phyloP scores from a whole-genome alignment of 352 stramenopile genomes.

The Phytopythium delawarense region DNA sequence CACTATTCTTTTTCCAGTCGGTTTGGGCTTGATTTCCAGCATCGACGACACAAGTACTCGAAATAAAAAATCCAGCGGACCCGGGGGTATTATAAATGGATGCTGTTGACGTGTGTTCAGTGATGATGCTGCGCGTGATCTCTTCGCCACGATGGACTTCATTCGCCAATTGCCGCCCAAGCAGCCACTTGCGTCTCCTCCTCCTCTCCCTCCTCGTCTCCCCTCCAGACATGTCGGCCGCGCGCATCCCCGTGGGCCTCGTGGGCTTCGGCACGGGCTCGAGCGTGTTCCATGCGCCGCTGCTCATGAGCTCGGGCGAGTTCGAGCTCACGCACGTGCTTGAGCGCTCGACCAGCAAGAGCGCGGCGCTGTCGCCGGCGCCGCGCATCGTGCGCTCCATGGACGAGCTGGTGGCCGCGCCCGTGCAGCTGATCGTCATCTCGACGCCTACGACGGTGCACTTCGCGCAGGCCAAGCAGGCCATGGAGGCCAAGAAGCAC shows the following conservation, averaged over 20 bases:
- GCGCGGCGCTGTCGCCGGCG: conserved; percentile 31
- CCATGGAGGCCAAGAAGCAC: conserved; percentile 65
- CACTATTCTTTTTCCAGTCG: no score
- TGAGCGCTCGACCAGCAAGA: conserved; percentile 68
- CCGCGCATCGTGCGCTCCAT: conserved; percentile 69
- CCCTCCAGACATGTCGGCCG: not conserved
- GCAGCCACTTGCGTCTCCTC: not conserved
- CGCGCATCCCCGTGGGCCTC: conserved; percentile 52
- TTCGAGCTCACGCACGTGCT: conserved; percentile 77
- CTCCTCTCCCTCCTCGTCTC: not conserved
- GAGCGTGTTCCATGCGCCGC: conserved; percentile 69
- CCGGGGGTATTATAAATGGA: not conserved
- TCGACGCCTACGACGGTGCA: conserved; percentile 69
- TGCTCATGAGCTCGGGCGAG: conserved; percentile 51
- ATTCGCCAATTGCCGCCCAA: not conserved
- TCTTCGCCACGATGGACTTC: not conserved
- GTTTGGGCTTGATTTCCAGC: no score
- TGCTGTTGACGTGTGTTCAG: not conserved
- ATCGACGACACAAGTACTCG: no score
- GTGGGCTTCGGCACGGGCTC: conserved; percentile 69
- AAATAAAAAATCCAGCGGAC: no score
- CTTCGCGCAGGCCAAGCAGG: conserved; percentile 71
- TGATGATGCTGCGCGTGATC: not conserved
- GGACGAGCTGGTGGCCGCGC: conserved; percentile 53
- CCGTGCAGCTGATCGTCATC: conserved; percentile 67